Conservation (phyloP, 139 green algal species). For the Micromonas pusilla region DNA sequence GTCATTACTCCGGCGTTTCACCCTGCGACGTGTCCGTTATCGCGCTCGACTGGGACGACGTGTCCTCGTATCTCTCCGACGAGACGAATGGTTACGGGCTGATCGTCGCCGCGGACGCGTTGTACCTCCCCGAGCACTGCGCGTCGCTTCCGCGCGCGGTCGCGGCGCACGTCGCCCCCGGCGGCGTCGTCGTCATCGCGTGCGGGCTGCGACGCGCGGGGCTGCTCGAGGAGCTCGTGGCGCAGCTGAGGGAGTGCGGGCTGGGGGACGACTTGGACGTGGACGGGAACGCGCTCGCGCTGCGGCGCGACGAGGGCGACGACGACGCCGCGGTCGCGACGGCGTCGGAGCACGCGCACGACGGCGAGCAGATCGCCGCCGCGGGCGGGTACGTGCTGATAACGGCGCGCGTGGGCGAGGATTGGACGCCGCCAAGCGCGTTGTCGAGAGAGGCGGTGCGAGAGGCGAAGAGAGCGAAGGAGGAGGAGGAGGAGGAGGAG, state of each 20-base stretch:
- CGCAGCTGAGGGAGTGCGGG: not conserved
- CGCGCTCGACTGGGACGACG: not conserved
- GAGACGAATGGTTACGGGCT: not conserved
- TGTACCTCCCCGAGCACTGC: slow-evolving; percentile 4
- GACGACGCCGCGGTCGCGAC: not conserved
- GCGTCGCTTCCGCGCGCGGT: not conserved
- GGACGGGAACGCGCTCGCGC: not conserved
- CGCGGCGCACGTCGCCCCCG: not conserved
- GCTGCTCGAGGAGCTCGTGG: not conserved
- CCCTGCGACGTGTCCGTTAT: not conserved
- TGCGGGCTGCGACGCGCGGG: not conserved
- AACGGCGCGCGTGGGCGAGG: not conserved
- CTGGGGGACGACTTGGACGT: not conserved
- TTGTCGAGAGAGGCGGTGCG: not conserved
- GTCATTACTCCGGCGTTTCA: not conserved
- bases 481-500: not conserved
- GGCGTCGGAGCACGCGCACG: not conserved
- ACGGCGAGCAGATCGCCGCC: not conserved
- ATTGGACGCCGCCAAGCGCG: not conserved
- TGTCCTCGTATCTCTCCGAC: not conserved
- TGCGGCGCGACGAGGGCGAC: not conserved
- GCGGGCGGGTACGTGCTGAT: slow-evolving; percentile 1
- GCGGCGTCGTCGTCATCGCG: not conserved
- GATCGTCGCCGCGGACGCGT: slow-evolving; percentile 2
- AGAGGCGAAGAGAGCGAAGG: not conserved